Evolutionary conservation across 2,329 filamentous ascomycete genomes (phyloP).

Genomic region (Fusarium sp.): DNA sequence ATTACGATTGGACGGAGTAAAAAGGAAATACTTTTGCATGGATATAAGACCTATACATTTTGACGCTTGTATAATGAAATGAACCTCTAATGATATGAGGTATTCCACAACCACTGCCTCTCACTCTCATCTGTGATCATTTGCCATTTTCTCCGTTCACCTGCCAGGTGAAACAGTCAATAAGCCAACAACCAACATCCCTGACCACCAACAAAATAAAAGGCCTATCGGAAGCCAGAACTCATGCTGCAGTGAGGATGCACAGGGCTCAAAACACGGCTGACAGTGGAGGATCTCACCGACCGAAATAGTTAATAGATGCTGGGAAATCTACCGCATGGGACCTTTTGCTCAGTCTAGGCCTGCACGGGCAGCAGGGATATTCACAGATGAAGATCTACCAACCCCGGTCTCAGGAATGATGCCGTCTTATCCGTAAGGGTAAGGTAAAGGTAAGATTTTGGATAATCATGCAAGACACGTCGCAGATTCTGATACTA

Average conservation of each 20-base stretch:
- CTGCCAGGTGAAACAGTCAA: conserved; percentile 3
- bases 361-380: conserved; percentile 5
- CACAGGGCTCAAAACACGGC: conserved; percentile 16
- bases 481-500: neutral
- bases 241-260: neutral
- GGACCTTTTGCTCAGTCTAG: conserved; percentile 25
- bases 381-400: conserved; percentile 21
- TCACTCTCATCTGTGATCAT: neutral
- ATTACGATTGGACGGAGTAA: conserved; percentile 15
- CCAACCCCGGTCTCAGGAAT: neutral
- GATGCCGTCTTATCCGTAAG: conserved; percentile 30
- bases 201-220: neutral
- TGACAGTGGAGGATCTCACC: neutral
- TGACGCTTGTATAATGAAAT: conserved; percentile 24
- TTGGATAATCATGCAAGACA: conserved; percentile 7
- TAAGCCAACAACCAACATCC: neutral
- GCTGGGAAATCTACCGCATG: neutral
- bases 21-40: conserved; percentile 6
- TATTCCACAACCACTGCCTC: neutral
- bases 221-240: conserved; percentile 12
- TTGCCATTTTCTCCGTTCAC: neutral
- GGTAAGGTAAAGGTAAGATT: neutral
- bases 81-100: conserved; percentile 20
- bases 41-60: conserved; percentile 23
- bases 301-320: conserved; percentile 10